These are phyloP conservation scores for Oidiodendron maius DNA, from an alignment of 495 filamentous ascomycete species.

Conservation along the genomic window DNA sequence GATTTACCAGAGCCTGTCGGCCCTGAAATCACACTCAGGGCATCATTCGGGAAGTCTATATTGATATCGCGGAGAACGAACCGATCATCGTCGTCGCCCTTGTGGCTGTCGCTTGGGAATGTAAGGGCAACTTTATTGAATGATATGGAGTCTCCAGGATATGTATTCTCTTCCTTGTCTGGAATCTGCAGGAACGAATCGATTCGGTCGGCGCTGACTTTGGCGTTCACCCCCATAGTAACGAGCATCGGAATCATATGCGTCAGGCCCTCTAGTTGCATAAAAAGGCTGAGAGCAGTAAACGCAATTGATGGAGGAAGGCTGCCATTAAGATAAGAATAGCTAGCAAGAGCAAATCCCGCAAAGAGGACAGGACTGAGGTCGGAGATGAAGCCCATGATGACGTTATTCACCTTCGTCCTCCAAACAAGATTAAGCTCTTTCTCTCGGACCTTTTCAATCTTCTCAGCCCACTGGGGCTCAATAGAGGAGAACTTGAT, in stretches of 20 bases:
- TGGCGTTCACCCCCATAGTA: constrained; percentile 12
- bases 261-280: constrained; percentile 15
- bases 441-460: constrained; percentile 14
- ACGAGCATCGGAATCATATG: constrained; percentile 20
- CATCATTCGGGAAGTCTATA: constrained; percentile 17
- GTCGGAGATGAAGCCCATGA: constrained; percentile 13
- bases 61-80: constrained; percentile 19
- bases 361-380: constrained; percentile 19
- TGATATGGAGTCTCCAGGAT: constrained; percentile 10
- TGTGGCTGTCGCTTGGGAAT: constrained; percentile 10
- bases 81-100: constrained; percentile 1
- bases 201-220: constrained; percentile 15
- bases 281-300: constrained; percentile 25
- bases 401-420: constrained; percentile 11
- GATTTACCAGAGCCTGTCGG: constrained; percentile 55
- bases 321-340: constrained; percentile 15
- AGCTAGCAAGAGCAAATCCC: constrained; percentile 14
- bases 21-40: constrained; percentile 32
- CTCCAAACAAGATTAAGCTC: constrained; percentile 20
- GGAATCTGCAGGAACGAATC: constrained; percentile 9
- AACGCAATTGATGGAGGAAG: constrained; percentile 26
- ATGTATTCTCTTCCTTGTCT: constrained; percentile 12
- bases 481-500: constrained; percentile 31
- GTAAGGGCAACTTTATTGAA: constrained; percentile 17
- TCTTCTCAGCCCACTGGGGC: constrained; percentile 22